Conservation (phyloP, 306 rosid genomes). For the Abrus pulchellus region DNA sequence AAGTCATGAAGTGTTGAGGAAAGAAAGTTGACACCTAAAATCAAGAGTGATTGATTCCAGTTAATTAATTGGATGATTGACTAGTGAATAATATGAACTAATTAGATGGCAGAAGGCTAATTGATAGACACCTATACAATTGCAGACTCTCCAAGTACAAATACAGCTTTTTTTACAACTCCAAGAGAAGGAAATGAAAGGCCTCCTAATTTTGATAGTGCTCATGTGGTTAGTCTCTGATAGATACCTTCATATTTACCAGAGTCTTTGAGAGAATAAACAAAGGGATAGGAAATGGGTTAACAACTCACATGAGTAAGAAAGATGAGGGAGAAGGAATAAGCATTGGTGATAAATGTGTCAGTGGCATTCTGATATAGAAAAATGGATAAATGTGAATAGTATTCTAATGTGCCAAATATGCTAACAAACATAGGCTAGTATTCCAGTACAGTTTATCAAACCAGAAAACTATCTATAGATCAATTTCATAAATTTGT, state of each 20-base stretch:
- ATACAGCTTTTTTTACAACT: neutral
- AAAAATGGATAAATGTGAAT: too few relatives aligned
- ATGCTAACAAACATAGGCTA: neutral
- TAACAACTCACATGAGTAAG: too few relatives aligned
- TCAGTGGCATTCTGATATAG: too few relatives aligned
- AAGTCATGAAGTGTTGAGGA: neutral
- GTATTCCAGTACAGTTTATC: conserved; percentile 1
- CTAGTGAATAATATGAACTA: neutral
- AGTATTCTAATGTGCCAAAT: neutral
- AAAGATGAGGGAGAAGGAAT: too few relatives aligned
- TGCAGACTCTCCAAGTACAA: neutral
- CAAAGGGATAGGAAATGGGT: too few relatives aligned
- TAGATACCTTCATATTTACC: neutral
- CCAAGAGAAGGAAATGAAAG: neutral
- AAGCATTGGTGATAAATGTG: too few relatives aligned
- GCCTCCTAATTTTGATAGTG: neutral
- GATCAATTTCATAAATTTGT: conserved; percentile 31
- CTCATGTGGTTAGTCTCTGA: neutral
- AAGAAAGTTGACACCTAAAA: conserved; percentile 6
- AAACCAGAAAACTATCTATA: conserved; percentile 13
- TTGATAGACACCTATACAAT: neutral
- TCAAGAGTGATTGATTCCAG: neutral
- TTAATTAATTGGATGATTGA: neutral
- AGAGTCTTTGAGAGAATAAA: too few relatives aligned
- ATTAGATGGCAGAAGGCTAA: conserved; percentile 7